Base-by-base conservation (phyloP, 2,329 filamentous ascomycete species). In the Seiridium unicorne region DNA sequence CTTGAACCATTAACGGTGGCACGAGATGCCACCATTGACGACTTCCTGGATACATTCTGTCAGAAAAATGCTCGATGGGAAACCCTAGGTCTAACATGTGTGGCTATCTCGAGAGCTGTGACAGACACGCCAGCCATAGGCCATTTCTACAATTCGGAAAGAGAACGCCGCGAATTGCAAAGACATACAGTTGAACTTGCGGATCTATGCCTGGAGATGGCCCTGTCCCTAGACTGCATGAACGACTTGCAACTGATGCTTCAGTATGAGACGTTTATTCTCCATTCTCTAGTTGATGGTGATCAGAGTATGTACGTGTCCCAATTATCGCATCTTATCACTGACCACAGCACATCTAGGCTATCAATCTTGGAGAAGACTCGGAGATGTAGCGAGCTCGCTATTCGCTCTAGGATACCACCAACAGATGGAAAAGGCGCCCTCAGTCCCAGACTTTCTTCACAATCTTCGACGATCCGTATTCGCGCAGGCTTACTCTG, bases 381-480 rank as follows among this genome's bases (percentile, higher is more conserved):
- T 82, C 2, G 78, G 79, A 32, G 78, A 81, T 59, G 70, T 82
- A 5, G 74, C 75, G 3, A 75, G 75, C 44, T 80, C 79, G 0
- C 68, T 81, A 1, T 80, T 77, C 60, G 78, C 79, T 8, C 72
- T 80, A 4, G 80, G 80, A 4, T 73, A 81, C 34, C 80, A 83
- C 60, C 73, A 81, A 54, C 71, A 77, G 31, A 69, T 69, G 18
- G 69, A 74, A 34, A 66, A 66, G 13, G 56, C 59, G 6, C 62
- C 69, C 1, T 62, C 67, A 8, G 68, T 67, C 9, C 75, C 79
- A 0, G 66, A 67, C 1, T 81, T 79, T n/a, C 66, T 81, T 1
- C 67, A 65, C 0, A 71, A 79, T 51, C 70, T 81, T 57, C 70
- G 78, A 32, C 70, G 72, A 58, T 68, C 69, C 2, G 74, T 73